Evolutionary conservation across 2,329 filamentous ascomycete genomes (phyloP).

Genomic region (Dactylella cylindrospora): DNA sequence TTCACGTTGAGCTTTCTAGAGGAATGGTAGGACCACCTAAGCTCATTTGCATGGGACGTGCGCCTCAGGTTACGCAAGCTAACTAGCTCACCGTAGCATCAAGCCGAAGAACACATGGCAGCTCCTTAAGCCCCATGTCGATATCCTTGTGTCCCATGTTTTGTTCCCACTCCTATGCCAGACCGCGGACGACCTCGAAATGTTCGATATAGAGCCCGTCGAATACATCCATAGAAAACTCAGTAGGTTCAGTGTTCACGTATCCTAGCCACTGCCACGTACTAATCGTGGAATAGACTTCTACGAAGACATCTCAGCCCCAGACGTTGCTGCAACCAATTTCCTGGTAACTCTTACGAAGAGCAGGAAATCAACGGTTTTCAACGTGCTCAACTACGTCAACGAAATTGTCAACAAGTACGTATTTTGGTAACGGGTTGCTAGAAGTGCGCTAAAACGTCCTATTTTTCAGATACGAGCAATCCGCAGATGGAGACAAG

Average conservation of each 20-base stretch:
- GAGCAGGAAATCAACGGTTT: slow-evolving; percentile 90
- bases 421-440: slow-evolving; percentile 54
- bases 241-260: slow-evolving; percentile 52
- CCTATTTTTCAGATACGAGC: slow-evolving; percentile 48
- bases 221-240: slow-evolving; percentile 97
- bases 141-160: slow-evolving; percentile 88
- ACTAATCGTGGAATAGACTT: slow-evolving; percentile 60
- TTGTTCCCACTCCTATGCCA: slow-evolving; percentile 95
- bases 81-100: slow-evolving; percentile 57
- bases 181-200: slow-evolving; percentile 84
- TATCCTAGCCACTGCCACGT: neutral
- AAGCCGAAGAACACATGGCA: slow-evolving; percentile 97
- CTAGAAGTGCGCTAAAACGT: neutral
- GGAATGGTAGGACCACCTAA: slow-evolving; percentile 63
- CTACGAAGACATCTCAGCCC: slow-evolving; percentile 93
- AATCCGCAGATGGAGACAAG: slow-evolving; percentile 81
- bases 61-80: slow-evolving; percentile 1
- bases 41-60: neutral
- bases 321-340: slow-evolving; percentile 93
- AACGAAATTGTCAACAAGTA: slow-evolving; percentile 94
- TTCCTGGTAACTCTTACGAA: slow-evolving; percentile 95
- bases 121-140: slow-evolving; percentile 87
- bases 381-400: slow-evolving; percentile 89
- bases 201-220: slow-evolving; percentile 90
- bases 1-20: slow-evolving; percentile 94